These are phyloP conservation scores for Dichomitus squalens DNA, from an alignment of 1,284 basidiomycete species.

Conservation along the genomic window DNA sequence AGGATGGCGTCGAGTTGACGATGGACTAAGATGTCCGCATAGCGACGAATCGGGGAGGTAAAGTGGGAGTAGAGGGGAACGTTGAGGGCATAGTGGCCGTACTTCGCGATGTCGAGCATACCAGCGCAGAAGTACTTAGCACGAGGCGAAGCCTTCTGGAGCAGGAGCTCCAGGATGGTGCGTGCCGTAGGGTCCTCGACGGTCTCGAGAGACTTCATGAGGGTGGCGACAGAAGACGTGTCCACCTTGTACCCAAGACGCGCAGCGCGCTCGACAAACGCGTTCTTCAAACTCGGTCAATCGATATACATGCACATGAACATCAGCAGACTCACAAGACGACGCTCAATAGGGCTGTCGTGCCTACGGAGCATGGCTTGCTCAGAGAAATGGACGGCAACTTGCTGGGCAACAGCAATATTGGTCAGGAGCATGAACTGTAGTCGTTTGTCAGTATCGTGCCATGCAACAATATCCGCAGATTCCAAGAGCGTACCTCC, in stretches of 20 bases:
- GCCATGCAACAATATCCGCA: background rate
- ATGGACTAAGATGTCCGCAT: conserved; percentile 95
- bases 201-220: conserved; percentile 83
- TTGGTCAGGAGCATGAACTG: conserved; percentile 96
- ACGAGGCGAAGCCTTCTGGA: conserved; percentile 87
- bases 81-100: conserved; percentile 91
- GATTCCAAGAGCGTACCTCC: conserved; percentile 59
- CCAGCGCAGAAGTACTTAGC: conserved; percentile 99
- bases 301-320: background rate
- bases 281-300: conserved; percentile 50
- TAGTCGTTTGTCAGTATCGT: background rate
- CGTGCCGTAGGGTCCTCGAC: conserved; percentile 77
- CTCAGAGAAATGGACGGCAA: conserved; percentile 93
- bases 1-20: conserved; percentile 94
- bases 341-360: conserved; percentile 89
- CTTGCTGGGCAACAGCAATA: conserved; percentile 87
- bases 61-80: conserved; percentile 97
- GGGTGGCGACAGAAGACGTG: conserved; percentile 73
- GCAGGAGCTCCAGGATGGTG: conserved; percentile 77
- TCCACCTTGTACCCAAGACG: conserved; percentile 87
- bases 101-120: conserved; percentile 99
- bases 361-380: conserved; percentile 94
- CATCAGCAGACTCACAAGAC: conserved; percentile 58
- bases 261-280: conserved; percentile 79
- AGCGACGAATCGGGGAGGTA: conserved; percentile 91